A percentile compares a stretch with the other conserved stretches of the same genome.
Conservation (phyloP, 768 basidiomycete genomes). For the Coprinellus micaceus region DNA sequence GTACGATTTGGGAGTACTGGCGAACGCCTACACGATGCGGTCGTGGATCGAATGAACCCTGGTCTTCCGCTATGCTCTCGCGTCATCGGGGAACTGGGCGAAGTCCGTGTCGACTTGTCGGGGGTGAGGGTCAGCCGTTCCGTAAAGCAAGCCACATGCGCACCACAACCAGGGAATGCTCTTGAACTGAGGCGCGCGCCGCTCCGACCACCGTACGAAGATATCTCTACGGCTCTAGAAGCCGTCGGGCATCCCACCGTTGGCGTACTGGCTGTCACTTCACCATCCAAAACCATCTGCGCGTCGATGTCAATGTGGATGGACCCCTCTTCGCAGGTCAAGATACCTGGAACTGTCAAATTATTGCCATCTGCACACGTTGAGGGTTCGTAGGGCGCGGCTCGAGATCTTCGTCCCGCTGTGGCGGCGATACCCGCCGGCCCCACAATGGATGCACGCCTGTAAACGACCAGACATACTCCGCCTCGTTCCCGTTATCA, state of each 20-base stretch:
- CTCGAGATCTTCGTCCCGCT: no score
- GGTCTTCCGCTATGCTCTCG: conserved; percentile 58
- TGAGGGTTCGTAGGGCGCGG: no score
- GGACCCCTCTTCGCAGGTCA: conserved; percentile 64
- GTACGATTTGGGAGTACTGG: conserved; percentile 56
- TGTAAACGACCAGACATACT: no score
- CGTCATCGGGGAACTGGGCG: conserved; percentile 59
- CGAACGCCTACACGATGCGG: conserved; percentile 70
- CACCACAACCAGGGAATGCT: conserved; percentile 77
- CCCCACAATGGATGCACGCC: no score
- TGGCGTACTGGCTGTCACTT: conserved; percentile 79
- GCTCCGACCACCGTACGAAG: conserved; percentile 70
- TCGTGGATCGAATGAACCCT: conserved; percentile 78
- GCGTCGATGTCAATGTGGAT: conserved; percentile 82
- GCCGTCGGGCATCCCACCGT: conserved; percentile 61
- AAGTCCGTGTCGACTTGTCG: conserved; percentile 64
- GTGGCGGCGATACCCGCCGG: no score
- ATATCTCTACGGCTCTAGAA: conserved; percentile 84
- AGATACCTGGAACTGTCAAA: conserved; percentile 73
- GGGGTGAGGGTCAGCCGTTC: conserved; percentile 60
- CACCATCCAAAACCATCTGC: conserved; percentile 78
- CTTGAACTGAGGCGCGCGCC: conserved; percentile 69
- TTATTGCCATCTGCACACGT: conserved; percentile 80
- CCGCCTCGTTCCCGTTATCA: no score
- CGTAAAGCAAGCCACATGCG: conserved; percentile 85